Evolutionary conservation across 2,329 filamentous ascomycete genomes (phyloP), one percentile per base, ranked within the genome.

Genomic region (Pseudopyrenochaeta lycopersici): DNA sequence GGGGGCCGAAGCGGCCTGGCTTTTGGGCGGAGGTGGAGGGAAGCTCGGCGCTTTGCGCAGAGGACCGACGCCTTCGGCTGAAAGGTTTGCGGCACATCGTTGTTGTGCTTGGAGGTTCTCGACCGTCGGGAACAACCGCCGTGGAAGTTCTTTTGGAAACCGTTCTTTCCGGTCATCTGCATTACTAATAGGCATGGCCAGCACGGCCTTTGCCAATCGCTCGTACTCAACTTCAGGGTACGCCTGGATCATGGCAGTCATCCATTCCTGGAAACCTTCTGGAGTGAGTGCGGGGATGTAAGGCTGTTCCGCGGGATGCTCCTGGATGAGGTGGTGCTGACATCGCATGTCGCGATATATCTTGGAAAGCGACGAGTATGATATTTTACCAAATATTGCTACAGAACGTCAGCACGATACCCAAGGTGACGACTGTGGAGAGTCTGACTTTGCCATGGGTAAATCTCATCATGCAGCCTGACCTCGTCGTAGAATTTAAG

Each of bases 91-190:
- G 15, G 87, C 84, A 7, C 93, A 77, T 17, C 85, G 77, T 56
- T 87, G 84, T 49, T 86, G 83, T 1, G 85, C 78, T 29, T 83
- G 78, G 0, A 82, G 66, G 60, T 91, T 85, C 1, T 84, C 80
- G 7, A 75, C 73, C 0, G 79, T 77, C 0, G 92, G 92, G 33
- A 96, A 85, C 3, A 95, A 80, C 46, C 89, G 83, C 35, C 91
- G 82, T 1, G 90, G 88, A 2, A 96, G 82, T 63, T 92, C 88
- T 60, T 91, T 92, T 0, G 92, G 92, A 49, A 96, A 88, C 2
- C 90, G 82, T 73, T 93, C 90, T 10, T 84, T 86, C 58, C 82
- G 84, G 42, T 89, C 84, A 49, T 82, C 80, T 0, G 86, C 81
- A 49, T 88, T 86, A 64, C 73, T 87, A 63, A 96, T 89, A 0